Conservation (phyloP, 2,329 filamentous ascomycete species). For the Coniella lustricola region DNA sequence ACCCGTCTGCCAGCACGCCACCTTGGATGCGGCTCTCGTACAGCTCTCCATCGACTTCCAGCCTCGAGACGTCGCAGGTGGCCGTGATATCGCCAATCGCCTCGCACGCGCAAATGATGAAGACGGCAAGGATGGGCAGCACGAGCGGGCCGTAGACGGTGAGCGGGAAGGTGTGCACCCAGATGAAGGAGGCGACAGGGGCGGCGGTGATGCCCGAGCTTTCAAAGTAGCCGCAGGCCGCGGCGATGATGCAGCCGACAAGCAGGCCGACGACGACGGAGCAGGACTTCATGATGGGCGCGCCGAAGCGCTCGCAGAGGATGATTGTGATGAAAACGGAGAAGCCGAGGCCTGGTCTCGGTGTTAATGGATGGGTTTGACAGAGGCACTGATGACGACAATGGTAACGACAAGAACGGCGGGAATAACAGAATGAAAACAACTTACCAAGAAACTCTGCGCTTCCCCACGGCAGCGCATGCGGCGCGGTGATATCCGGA, state of each 20-base stretch:
- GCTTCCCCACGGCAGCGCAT: conserved; percentile 69
- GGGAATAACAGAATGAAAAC: not conserved
- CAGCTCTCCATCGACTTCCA: conserved; percentile 63
- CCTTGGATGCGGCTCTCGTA: conserved; percentile 77
- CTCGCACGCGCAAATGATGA: conserved; percentile 69
- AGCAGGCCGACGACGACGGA: conserved; percentile 69
- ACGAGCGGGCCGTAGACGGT: conserved; percentile 67
- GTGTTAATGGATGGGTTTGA: not conserved
- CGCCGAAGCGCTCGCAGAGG: conserved; percentile 71
- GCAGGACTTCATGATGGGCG: conserved; percentile 77
- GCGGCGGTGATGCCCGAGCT: conserved; percentile 63
- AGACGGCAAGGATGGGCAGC: conserved; percentile 61
- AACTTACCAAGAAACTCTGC: conserved; percentile 62
- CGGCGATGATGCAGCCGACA: conserved; percentile 71
- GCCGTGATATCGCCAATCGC: conserved; percentile 76
- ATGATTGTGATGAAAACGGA: conserved; percentile 75
- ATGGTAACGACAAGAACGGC: too few relatives aligned
- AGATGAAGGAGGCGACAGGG: conserved; percentile 67
- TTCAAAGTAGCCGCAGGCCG: conserved; percentile 72
- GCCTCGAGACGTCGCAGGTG: conserved; percentile 70
- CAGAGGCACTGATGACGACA: too few relatives aligned
- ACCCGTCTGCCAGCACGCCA: conserved; percentile 68
- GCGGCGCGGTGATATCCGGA: conserved; percentile 60
- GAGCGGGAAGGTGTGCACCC: conserved; percentile 71
- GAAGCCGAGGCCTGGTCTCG: conserved; percentile 54